Evolutionary conservation across 495 filamentous ascomycete genomes (phyloP), one percentile per base, ranked within the genome.

Genomic region (Annulohypoxylon bovei): DNA sequence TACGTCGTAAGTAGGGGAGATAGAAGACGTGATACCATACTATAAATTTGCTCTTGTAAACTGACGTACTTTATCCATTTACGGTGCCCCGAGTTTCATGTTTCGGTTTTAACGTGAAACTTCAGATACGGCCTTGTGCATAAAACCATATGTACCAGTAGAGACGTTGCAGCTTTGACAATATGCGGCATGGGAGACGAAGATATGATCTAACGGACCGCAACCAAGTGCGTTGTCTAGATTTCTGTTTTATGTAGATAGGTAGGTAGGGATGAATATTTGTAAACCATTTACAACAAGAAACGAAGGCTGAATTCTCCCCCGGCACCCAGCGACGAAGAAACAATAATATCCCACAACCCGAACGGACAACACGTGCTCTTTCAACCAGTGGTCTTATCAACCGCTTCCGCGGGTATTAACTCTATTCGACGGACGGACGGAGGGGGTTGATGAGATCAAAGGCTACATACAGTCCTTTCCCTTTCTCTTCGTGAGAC

Each of bases 221-320:
- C 49, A 53, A 28, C 22, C 23, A 11, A 62, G 49, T 62, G 16
- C 27, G 50, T 55, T 22, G 25, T 44, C 16, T 57, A 57, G 35
- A 42, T 62, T 62, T 47, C 18, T 47, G 39, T 47, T 32, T 47
- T 49, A 56, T 65, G 28, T 47, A 49, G 25, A 28, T 53, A 12
- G n/a, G 27, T 11, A 18, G 50, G 25, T 54, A 52, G 11, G 35
- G 28, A 6, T 30, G 27, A 59, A 30, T 32, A 62, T n/a, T n/a
- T n/a, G n/a, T n/a, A n/a, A n/a, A 49, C 23, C 52, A 69, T 69
- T 64, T 64, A 54, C 60, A 53, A 35, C 52, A 42, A 65, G 62
- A 71, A 71, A 60, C 42, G 40, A 61, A 61, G 30, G 40, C 62
- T 33, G 53, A 59, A 59, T 42, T 60, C 46, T 14, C 14, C 46